Percentiles rank a stretch among this genome's conserved stretches.
Conservation (phyloP, 1,284 basidiomycete species). For the Melanopsichium pennsylvanicum region DNA sequence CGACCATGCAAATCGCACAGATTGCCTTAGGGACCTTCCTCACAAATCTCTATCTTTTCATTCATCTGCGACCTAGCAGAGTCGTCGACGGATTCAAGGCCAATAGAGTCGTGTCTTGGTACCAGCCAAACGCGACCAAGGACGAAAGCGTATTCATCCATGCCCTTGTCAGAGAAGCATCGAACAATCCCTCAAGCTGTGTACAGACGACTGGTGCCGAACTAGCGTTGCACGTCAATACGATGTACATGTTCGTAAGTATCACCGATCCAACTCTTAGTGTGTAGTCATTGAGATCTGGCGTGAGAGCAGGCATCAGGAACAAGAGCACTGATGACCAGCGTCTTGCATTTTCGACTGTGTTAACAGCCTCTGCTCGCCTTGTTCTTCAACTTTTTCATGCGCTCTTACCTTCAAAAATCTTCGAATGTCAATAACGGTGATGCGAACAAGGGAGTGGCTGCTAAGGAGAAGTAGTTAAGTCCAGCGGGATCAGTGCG, state of each 20-base stretch:
- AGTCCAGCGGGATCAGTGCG: no score
- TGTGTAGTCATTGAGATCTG: no score
- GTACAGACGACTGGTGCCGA: conserved; percentile 49
- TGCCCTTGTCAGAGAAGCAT: conserved; percentile 26
- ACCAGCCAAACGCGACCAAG: neutral
- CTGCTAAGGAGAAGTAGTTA: neutral
- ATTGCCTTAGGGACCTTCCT: conserved; percentile 57
- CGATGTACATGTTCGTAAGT: conserved; percentile 56
- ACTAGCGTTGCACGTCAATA: conserved; percentile 58
- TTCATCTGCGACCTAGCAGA: conserved; percentile 19
- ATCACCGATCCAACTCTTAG: no score
- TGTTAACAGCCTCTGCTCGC: conserved; percentile 46
- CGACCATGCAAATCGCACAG: conserved; percentile 59
- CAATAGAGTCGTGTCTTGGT: conserved; percentile 18
- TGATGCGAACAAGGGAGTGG: neutral
- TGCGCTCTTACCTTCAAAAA: conserved; percentile 45
- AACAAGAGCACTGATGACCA: neutral
- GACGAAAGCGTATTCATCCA: conserved; percentile 21
- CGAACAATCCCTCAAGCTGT: conserved; percentile 32
- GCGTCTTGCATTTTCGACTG: neutral
- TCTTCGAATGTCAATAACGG: conserved; percentile 1
- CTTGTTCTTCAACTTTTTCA: conserved; percentile 59
- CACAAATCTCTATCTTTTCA: conserved; percentile 56
- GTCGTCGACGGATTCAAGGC: conserved; percentile 28
- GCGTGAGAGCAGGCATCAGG: no score